Evolutionary conservation across 371 early-diverging fungal genomes (phyloP).

Genomic region (Lichtheimia corymbifera): DNA sequence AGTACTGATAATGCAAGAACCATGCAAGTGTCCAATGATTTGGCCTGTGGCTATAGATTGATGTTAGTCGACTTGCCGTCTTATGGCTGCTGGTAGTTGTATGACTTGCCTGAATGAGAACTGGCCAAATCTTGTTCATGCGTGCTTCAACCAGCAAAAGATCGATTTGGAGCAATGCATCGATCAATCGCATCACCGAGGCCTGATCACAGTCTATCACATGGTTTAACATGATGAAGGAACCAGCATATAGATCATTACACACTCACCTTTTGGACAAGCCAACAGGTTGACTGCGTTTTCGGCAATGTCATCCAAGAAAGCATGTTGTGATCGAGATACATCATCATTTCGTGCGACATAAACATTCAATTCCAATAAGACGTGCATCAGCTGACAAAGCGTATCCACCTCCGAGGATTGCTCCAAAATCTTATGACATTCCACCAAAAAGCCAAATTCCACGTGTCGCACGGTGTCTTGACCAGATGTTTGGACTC

Average conservation of each 20-base stretch:
- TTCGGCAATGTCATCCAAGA: constrained; percentile 25
- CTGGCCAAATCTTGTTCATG: constrained; percentile 37
- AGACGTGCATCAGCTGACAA: constrained; percentile 22
- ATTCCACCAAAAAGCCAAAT: constrained; percentile 38
- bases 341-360: constrained; percentile 37
- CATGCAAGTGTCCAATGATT: constrained; percentile 26
- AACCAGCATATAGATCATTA: no score
- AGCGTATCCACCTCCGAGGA: constrained; percentile 19
- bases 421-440: constrained; percentile 18
- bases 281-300: constrained; percentile 7
- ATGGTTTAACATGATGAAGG: no score
- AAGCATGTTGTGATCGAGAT: constrained; percentile 21
- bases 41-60: constrained; percentile 21
- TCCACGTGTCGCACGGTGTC: constrained; percentile 36
- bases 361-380: constrained; percentile 33
- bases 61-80: no score
- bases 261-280: no score
- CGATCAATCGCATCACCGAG: constrained; percentile 27
- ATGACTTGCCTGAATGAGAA: constrained; percentile 32
- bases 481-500: constrained; percentile 28
- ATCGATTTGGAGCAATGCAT: constrained; percentile 47
- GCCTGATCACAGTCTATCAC: constrained; percentile 15
- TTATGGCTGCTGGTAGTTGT: no score
- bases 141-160: constrained; percentile 36
- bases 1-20: constrained; percentile 32